Evolutionary conservation across 192 early-diverging fungal genomes (phyloP).

Genomic region (Backusella luteola): DNA sequence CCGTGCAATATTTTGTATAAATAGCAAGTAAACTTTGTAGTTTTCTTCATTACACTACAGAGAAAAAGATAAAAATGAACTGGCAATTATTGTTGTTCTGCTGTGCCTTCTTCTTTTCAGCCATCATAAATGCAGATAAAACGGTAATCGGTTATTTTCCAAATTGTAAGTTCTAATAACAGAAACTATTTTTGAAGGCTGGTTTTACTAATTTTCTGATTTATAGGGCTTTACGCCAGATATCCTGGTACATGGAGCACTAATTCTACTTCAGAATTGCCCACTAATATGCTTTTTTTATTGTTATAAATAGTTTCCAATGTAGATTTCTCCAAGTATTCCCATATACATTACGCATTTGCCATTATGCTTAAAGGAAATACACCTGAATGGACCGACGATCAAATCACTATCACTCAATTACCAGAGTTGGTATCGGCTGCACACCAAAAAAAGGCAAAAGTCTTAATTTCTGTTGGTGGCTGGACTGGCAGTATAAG

Average conservation of each 20-base stretch:
- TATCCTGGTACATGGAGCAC: conserved; percentile 6
- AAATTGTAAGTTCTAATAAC: conserved; percentile 15
- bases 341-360: conserved; percentile 71
- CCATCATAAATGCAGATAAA: conserved; percentile 8
- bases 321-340: conserved; percentile 54
- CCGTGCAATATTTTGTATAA: neutral
- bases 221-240: conserved; percentile 23
- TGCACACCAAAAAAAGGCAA: conserved; percentile 45
- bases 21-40: neutral
- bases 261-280: neutral
- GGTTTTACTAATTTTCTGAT: neutral
- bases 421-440: conserved; percentile 43
- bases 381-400: conserved; percentile 33
- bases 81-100: neutral
- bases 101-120: neutral
- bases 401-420: conserved; percentile 28
- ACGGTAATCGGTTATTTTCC: conserved; percentile 26
- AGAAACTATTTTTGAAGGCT: no score
- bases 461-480: conserved; percentile 64
- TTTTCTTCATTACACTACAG: neutral
- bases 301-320: conserved; percentile 21
- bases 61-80: neutral
- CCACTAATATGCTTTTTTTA: neutral
- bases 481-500: conserved; percentile 65
- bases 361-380: conserved; percentile 43